Conservation (phyloP, 306 rosid genomes). For the Gleditsia sinensis region DNA sequence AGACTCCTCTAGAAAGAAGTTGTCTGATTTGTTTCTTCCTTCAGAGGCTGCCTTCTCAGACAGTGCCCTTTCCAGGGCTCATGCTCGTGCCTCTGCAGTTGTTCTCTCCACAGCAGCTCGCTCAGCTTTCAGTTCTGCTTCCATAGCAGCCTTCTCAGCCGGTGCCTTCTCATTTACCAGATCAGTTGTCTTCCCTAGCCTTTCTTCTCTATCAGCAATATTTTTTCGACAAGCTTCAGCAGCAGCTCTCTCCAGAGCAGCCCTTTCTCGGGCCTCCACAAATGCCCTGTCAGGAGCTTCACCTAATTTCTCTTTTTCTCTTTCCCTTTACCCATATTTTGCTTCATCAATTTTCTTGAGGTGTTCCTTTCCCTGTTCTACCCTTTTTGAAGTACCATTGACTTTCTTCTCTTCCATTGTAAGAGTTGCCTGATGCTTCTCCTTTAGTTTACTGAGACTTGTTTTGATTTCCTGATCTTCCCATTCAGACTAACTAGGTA, state of each 20-base stretch:
- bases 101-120: slow-evolving; percentile 98
- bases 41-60: slow-evolving; percentile 70
- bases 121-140: slow-evolving; percentile 81
- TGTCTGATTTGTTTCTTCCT: slow-evolving; percentile 66
- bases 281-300: slow-evolving; percentile 97
- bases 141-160: slow-evolving; percentile 74
- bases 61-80: slow-evolving; percentile 86
- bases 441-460: slow-evolving; percentile 27
- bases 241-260: slow-evolving; percentile 64
- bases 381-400: slow-evolving; percentile 40
- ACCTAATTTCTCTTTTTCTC: slow-evolving; percentile 63
- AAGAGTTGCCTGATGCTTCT: slow-evolving; percentile 38
- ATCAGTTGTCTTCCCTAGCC: slow-evolving; percentile 51
- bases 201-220: slow-evolving; percentile 63
- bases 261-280: slow-evolving; percentile 85
- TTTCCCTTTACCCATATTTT: slow-evolving; percentile 64
- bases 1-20: slow-evolving; percentile 44
- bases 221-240: slow-evolving; percentile 69
- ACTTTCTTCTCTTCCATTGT: slow-evolving; percentile 47
- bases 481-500: slow-evolving; percentile 45
- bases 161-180: slow-evolving; percentile 56
- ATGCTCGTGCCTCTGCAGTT: slow-evolving; percentile 79
- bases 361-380: slow-evolving; percentile 53
- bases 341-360: slow-evolving; percentile 61
- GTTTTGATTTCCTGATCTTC: slow-evolving; percentile 42